phyloP scores from a whole-genome alignment of 2,329 filamentous ascomycete species.

The Calonectria hongkongensis region DNA sequence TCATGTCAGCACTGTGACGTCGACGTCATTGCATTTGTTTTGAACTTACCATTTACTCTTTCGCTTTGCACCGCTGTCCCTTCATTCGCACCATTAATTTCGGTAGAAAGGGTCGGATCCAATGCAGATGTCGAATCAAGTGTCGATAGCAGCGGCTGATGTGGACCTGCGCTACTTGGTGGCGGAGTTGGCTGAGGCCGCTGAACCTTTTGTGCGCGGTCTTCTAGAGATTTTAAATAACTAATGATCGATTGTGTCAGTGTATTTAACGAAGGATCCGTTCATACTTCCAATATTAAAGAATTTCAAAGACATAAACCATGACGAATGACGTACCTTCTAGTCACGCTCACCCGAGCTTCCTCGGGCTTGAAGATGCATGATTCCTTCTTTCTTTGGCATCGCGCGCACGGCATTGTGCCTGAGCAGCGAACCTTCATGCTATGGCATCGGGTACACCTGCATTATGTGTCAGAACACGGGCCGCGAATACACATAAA shows the following conservation, averaged over 20 bases:
- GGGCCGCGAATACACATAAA: no score
- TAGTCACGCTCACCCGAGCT: conserved; percentile 1
- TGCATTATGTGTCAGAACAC: background rate
- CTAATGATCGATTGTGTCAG: background rate
- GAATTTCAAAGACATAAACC: background rate
- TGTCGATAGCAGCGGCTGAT: background rate
- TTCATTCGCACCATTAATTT: background rate
- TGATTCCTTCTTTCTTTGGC: conserved; percentile 17
- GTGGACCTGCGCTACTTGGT: background rate
- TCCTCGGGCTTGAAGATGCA: conserved; percentile 18
- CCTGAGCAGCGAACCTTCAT: conserved; percentile 17
- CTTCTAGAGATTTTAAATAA: conserved; percentile 18
- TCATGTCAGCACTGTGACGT: background rate
- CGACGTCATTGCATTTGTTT: no score
- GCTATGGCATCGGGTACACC: conserved; percentile 5
- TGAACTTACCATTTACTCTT: background rate
- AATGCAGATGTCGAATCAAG: background rate
- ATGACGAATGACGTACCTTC: background rate
- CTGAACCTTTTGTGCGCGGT: conserved; percentile 6
- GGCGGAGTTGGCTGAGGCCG: background rate
- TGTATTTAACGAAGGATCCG: no score
- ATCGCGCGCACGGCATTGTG: background rate
- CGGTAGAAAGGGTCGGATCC: background rate
- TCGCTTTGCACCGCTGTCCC: no score
- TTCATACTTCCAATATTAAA: no score